Conservation (phyloP, 2,329 filamentous ascomycete genomes). For the Lasiodiplodia sp. region DNA sequence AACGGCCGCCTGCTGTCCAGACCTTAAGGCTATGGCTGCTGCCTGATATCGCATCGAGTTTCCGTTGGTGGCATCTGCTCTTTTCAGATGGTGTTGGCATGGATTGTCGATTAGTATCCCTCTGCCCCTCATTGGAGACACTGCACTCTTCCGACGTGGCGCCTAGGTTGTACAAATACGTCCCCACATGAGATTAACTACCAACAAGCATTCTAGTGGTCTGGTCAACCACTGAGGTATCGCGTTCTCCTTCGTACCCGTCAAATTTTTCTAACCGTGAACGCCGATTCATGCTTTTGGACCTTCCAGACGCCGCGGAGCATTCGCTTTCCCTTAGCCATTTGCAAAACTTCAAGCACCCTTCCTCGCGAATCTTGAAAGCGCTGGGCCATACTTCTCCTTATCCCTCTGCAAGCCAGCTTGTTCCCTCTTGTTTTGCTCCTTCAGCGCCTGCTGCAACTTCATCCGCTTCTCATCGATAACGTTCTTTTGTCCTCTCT, state of each 20-base stretch:
- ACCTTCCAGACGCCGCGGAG: not conserved
- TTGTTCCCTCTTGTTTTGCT: slow-evolving; percentile 71
- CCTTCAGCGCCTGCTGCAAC: slow-evolving; percentile 80
- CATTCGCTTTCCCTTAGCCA: not conserved
- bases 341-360: slow-evolving; percentile 37
- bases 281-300: slow-evolving; percentile 22
- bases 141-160: too few species aligned
- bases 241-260: not conserved
- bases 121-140: too few species aligned
- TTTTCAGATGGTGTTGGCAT: too few species aligned
- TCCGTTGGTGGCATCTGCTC: too few species aligned
- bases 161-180: too few species aligned
- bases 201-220: not conserved
- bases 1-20: not conserved
- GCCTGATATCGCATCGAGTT: not conserved
- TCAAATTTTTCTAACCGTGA: not conserved
- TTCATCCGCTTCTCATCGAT: slow-evolving; percentile 93
- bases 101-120: too few species aligned
- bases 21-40: not conserved
- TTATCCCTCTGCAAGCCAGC: slow-evolving; percentile 72
- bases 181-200: too few species aligned
- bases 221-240: not conserved
- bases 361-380: slow-evolving; percentile 84
- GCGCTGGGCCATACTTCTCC: slow-evolving; percentile 80
- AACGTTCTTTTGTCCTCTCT: slow-evolving; percentile 91